A percentile compares a stretch with the other conserved stretches of the same genome.
phyloP scores from a whole-genome alignment of 2,329 filamentous ascomycete genomes.

The Verticillium alfalfae region DNA sequence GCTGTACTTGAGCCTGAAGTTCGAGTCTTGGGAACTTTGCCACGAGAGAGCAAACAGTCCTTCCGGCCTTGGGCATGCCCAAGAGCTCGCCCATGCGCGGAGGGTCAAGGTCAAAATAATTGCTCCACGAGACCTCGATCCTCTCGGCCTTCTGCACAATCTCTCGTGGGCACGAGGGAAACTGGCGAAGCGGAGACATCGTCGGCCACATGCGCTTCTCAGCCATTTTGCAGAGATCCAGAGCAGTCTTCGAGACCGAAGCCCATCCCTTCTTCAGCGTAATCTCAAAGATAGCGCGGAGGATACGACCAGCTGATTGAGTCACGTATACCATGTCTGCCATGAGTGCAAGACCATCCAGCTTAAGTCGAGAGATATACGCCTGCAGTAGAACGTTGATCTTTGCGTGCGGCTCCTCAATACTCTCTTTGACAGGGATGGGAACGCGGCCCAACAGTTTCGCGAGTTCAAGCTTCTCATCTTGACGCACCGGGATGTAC shows the following conservation, averaged over 20 bases:
- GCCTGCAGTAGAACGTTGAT: conserved; percentile 97
- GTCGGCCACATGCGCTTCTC: conserved; percentile 99
- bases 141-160: conserved; percentile 89
- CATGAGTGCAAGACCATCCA: conserved; percentile 93
- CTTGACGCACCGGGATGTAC: conserved; percentile 94
- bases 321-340: conserved; percentile 98
- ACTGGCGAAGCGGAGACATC: conserved; percentile 93
- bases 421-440: conserved; percentile 94
- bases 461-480: conserved; percentile 93
- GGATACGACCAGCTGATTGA: conserved; percentile 92
- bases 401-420: conserved; percentile 94
- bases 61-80: conserved; percentile 82
- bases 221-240: conserved; percentile 97
- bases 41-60: conserved; percentile 78
- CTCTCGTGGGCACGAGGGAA: conserved; percentile 74
- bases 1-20: conserved; percentile 88
- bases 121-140: conserved; percentile 89
- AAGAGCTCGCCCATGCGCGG: conserved; percentile 94
- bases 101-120: conserved; percentile 93
- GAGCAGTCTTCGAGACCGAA: conserved; percentile 81
- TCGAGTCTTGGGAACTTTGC: conserved; percentile 91
- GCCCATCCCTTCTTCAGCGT: conserved; percentile 97
- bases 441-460: conserved; percentile 87
- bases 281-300: conserved; percentile 94
- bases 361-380: conserved; percentile 89